Evolutionary conservation across 495 filamentous ascomycete species (phyloP).

Genomic region (Letharia columbiana): DNA sequence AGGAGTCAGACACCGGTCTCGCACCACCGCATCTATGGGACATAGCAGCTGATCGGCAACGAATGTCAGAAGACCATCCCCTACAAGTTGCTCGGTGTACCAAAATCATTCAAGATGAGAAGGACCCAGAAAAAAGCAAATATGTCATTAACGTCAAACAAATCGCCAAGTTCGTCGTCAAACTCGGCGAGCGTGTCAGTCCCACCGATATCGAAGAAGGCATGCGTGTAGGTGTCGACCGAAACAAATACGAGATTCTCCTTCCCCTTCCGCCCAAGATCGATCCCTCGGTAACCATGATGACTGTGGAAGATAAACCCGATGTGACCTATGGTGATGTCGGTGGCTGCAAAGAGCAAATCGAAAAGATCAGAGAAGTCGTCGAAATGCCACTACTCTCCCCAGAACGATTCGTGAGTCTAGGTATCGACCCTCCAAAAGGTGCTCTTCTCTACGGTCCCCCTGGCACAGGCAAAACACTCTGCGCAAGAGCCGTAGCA

Average conservation of each 20-base stretch:
- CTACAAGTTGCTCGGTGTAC: conserved; percentile 96
- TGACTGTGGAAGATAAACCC: conserved; percentile 99
- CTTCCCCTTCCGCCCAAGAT: conserved; percentile 97
- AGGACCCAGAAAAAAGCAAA: conserved; percentile 96
- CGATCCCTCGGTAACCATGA: conserved; percentile 98
- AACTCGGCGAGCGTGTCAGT: conserved; percentile 91
- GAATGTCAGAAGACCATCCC: conserved; percentile 96
- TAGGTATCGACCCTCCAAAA: conserved; percentile 97
- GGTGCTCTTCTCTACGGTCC: conserved; percentile 94
- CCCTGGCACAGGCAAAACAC: conserved; percentile 94
- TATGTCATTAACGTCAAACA: conserved; percentile 99
- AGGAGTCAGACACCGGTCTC: conserved; percentile 96
- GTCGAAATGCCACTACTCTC: conserved; percentile 97
- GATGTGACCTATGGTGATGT: conserved; percentile 99
- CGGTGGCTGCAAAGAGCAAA: conserved; percentile 97
- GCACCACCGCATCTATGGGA: conserved; percentile 99
- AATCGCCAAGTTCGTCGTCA: conserved; percentile 98
- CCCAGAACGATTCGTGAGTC: conserved; percentile 90
- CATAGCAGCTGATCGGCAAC: conserved; percentile 92
- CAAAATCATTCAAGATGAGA: conserved; percentile 96
- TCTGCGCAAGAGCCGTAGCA: conserved; percentile 92
- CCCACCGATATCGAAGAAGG: conserved; percentile 99
- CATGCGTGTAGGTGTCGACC: conserved; percentile 95
- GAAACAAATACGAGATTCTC: conserved; percentile 98
- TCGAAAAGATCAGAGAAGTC: conserved; percentile 96